phyloP scores from a whole-genome alignment of 208 protist genomes.

The Trypanosoma melophagium region DNA sequence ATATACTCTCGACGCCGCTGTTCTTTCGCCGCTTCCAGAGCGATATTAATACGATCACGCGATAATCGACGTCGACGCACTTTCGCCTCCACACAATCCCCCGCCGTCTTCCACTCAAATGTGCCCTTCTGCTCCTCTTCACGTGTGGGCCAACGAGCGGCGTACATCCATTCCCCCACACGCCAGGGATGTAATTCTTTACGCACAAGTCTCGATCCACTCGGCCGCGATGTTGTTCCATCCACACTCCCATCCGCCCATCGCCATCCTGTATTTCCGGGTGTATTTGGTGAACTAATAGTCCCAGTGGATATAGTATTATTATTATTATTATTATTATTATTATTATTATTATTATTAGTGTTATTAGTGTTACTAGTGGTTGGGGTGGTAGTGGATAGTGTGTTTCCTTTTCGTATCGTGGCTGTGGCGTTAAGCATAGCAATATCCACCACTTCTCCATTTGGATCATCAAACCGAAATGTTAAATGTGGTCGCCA shows the following conservation, averaged over 20 bases:
- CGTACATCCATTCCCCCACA: constrained; percentile 63
- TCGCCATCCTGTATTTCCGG: constrained; percentile 28
- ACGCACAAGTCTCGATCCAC: constrained; percentile 28
- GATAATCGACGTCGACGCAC: constrained; percentile 48
- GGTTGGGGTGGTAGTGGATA: no score
- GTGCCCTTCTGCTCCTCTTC: constrained; percentile 23
- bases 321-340: not conserved
- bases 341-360: not conserved
- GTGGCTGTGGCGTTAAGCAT: constrained; percentile 33
- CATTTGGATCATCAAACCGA: constrained; percentile 52
- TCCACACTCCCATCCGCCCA: constrained; percentile 39
- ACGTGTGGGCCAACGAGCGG: constrained; percentile 49
- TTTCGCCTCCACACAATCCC: constrained; percentile 9
- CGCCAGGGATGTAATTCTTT: constrained; percentile 56
- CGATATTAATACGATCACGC: constrained; percentile 45
- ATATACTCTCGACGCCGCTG: constrained; percentile 33
- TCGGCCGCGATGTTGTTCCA: not conserved
- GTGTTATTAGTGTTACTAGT: no score
- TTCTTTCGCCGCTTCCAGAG: constrained; percentile 27
- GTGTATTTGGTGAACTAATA: no score
- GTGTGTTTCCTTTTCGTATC: no score
- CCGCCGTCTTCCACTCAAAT: constrained; percentile 36
- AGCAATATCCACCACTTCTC: constrained; percentile 44
- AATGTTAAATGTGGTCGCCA: constrained; percentile 62
- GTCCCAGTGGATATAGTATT: no score